These are phyloP conservation scores for Fusarium tuaranense DNA, from an alignment of 2,329 filamentous ascomycete genomes.

Conservation along the genomic window DNA sequence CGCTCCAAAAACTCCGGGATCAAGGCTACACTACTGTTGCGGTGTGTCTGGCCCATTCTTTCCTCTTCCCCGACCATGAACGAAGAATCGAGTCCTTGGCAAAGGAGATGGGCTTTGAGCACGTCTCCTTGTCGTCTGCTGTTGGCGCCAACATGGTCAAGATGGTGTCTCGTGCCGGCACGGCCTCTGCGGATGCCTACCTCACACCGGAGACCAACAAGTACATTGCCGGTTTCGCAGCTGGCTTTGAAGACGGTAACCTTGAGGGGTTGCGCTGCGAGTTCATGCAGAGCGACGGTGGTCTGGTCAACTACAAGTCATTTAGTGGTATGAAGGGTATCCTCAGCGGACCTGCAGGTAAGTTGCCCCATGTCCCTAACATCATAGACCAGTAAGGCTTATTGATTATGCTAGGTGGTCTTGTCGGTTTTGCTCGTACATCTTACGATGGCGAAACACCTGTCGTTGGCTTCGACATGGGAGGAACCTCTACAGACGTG, in stretches of 20 bases:
- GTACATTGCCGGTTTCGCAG: slow-evolving; percentile 48
- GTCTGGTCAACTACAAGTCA: slow-evolving; percentile 38
- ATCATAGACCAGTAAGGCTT: neutral
- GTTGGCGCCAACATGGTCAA: slow-evolving; percentile 55
- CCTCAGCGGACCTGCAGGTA: slow-evolving; percentile 40
- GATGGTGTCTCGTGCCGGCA: slow-evolving; percentile 54
- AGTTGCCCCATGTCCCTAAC: neutral
- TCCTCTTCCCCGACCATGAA: slow-evolving; percentile 69
- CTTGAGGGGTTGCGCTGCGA: slow-evolving; percentile 29
- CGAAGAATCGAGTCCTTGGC: slow-evolving; percentile 51
- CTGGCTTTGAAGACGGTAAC: slow-evolving; percentile 29
- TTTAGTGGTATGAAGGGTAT: slow-evolving; percentile 40
- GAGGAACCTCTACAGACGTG: slow-evolving; percentile 79
- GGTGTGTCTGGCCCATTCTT: slow-evolving; percentile 79
- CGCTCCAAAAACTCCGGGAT: slow-evolving; percentile 70
- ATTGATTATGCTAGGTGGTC: slow-evolving; percentile 3
- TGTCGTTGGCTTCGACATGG: slow-evolving; percentile 43
- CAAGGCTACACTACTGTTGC: slow-evolving; percentile 63
- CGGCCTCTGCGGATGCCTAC: slow-evolving; percentile 56
- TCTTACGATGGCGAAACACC: slow-evolving; percentile 33
- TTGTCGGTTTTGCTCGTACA: slow-evolving; percentile 26
- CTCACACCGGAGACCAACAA: slow-evolving; percentile 53
- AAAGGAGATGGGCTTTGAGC: slow-evolving; percentile 53
- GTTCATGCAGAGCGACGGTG: slow-evolving; percentile 42
- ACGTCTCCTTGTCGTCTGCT: slow-evolving; percentile 50